Percentiles rank a stretch among this genome's conserved stretches.
phyloP scores from a whole-genome alignment of 768 basidiomycete genomes.

The Calocera viscosa region DNA sequence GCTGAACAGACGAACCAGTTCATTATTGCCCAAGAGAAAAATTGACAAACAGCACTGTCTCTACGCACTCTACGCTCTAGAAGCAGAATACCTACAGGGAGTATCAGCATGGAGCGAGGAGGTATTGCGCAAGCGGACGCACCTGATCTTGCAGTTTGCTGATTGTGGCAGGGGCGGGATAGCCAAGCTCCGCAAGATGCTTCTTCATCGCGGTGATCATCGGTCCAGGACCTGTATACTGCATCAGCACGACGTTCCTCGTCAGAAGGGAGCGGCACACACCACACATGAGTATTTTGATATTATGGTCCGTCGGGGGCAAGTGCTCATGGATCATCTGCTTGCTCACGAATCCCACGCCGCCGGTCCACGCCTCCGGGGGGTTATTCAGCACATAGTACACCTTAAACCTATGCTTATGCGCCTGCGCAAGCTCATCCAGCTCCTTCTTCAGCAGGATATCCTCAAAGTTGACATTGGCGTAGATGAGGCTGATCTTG shows the following conservation, averaged over 20 bases:
- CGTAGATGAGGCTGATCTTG: conserved; percentile 79
- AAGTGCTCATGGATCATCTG: conserved; percentile 78
- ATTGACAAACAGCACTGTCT: neutral
- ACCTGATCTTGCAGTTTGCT: conserved; percentile 90
- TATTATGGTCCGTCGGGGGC: conserved; percentile 50
- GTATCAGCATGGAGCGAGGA: neutral
- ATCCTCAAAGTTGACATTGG: conserved; percentile 86
- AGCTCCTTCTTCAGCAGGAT: conserved; percentile 84
- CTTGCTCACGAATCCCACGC: conserved; percentile 84
- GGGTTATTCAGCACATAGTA: conserved; percentile 93
- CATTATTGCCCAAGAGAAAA: neutral
- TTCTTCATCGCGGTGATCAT: conserved; percentile 79
- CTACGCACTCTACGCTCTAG: neutral
- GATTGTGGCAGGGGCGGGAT: conserved; percentile 74
- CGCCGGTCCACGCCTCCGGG: conserved; percentile 73
- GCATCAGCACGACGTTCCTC: neutral
- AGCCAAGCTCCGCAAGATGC: conserved; percentile 77
- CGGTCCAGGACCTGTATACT: conserved; percentile 47
- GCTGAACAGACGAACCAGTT: neutral
- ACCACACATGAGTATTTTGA: conserved; percentile 83
- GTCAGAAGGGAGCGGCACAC: conserved; percentile 19
- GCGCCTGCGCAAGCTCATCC: conserved; percentile 54
- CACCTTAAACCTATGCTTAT: conserved; percentile 61
- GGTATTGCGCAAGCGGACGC: conserved; percentile 6
- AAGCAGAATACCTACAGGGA: neutral